Evolutionary conservation across 2,329 filamentous ascomycete genomes (phyloP).

Genomic region (Phoma sp.): DNA sequence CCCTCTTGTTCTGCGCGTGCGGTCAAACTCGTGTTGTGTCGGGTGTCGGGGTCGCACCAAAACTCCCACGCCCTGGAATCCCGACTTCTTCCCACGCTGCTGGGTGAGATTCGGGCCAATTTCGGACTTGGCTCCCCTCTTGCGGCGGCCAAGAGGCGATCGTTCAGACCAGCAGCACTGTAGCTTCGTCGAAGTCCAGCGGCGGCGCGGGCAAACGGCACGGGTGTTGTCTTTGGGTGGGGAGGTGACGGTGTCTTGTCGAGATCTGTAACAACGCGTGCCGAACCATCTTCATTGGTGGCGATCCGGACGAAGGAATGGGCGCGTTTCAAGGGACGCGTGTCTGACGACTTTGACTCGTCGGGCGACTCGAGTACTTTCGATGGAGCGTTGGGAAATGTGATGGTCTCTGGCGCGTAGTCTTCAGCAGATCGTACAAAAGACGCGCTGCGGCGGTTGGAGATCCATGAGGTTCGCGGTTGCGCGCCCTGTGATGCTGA

Average conservation of each 20-base stretch:
- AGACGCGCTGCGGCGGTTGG: constrained; percentile 54
- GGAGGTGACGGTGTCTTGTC: constrained; percentile 73
- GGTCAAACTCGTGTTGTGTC: constrained; percentile 71
- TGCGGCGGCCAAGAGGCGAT: constrained; percentile 39
- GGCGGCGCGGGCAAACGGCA: constrained; percentile 45
- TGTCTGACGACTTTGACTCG: constrained; percentile 50
- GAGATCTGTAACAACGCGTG: constrained; percentile 76
- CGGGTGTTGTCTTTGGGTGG: constrained; percentile 58
- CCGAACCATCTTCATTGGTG: constrained; percentile 86
- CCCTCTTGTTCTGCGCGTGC: constrained; percentile 81
- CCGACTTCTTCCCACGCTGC: constrained; percentile 73
- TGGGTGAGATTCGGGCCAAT: constrained; percentile 56
- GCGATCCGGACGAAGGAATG: constrained; percentile 73
- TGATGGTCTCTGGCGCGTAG: constrained; percentile 38
- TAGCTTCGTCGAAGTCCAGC: constrained; percentile 71
- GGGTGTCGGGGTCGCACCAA: constrained; percentile 80
- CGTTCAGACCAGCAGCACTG: constrained; percentile 63
- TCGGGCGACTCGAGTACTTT: constrained; percentile 52
- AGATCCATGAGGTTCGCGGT: constrained; percentile 50
- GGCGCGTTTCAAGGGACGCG: constrained; percentile 45
- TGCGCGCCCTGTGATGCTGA: constrained; percentile 41
- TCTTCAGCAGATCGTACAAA: constrained; percentile 46
- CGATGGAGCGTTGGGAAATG: constrained; percentile 33
- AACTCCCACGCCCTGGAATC: constrained; percentile 92
- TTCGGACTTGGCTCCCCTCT: constrained; percentile 40